phyloP scores from a whole-genome alignment of 208 protist species.

The Trypanosoma avium region DNA sequence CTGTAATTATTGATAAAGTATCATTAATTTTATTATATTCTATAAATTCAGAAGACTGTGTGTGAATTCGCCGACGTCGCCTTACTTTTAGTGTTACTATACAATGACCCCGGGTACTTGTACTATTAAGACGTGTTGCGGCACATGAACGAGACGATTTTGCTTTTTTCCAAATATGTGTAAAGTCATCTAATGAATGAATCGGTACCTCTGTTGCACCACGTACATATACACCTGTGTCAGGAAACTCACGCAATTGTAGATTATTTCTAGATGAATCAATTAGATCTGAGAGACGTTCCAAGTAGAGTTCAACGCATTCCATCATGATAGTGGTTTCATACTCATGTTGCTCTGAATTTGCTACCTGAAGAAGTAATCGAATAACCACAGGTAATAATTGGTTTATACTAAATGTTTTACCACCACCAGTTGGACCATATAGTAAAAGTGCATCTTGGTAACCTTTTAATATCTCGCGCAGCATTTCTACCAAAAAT shows the following conservation, averaged over 20 bases:
- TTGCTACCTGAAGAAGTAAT: not conserved
- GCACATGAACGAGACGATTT: not conserved
- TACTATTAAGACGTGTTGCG: slow-evolving; percentile 87
- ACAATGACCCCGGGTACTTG: slow-evolving; percentile 88
- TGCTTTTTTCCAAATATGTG: not conserved
- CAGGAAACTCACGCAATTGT: slow-evolving; percentile 77
- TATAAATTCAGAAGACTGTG: not conserved
- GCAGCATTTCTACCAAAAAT: slow-evolving; percentile 2
- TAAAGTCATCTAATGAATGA: slow-evolving; percentile 63
- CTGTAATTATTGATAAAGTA: slow-evolving; percentile 33
- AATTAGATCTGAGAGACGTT: slow-evolving; percentile 18
- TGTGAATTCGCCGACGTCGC: not conserved
- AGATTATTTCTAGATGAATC: slow-evolving; percentile 28
- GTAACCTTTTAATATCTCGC: not conserved
- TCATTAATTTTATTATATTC: not conserved
- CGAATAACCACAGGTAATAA: slow-evolving; percentile 3
- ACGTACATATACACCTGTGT: slow-evolving; percentile 75
- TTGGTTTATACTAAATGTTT: slow-evolving; percentile 6
- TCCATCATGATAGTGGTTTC: slow-evolving; percentile 4
- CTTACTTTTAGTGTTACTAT: slow-evolving; percentile 63
- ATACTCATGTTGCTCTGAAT: not conserved
- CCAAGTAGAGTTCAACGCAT: slow-evolving; percentile 15
- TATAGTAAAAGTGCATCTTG: slow-evolving; percentile 14
- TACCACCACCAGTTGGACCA: slow-evolving; percentile 3
- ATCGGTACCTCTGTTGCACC: slow-evolving; percentile 69